These are phyloP conservation scores for Hura crepitans DNA, from an alignment of 441 rosid genomes.

Conservation along the genomic window DNA sequence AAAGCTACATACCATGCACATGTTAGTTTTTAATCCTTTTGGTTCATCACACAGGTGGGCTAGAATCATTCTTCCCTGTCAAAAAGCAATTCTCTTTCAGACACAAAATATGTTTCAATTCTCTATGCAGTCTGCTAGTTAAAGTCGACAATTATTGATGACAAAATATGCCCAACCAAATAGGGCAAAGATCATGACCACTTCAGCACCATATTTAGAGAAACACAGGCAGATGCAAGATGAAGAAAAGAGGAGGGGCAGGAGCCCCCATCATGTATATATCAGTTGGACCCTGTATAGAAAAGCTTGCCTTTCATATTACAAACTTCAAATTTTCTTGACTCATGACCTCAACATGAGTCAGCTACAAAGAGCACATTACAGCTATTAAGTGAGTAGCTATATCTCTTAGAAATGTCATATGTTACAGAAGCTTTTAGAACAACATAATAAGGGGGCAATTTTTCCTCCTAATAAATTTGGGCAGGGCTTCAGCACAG, in stretches of 20 bases:
- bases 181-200: not conserved
- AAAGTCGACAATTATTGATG: not conserved
- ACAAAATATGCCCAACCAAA: not conserved
- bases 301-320: not conserved
- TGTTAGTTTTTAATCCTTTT: constrained; percentile 92
- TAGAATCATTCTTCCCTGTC: constrained; percentile 95
- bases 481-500: not conserved
- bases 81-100: constrained; percentile 29
- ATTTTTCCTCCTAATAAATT: not conserved
- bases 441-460: not conserved
- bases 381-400: not conserved
- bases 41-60: constrained; percentile 98
- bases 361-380: not conserved
- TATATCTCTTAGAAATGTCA: not conserved
- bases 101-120: constrained; percentile 9
- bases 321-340: not conserved
- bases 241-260: no score
- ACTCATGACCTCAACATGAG: not conserved
- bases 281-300: no score
- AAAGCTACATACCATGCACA: constrained; percentile 74
- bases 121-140: no score
- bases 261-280: no score
- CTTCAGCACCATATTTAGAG: not conserved
- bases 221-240: no score
- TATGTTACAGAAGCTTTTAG: not conserved